Evolutionary conservation across 1,284 basidiomycete genomes (phyloP).

Genomic region (Microstroma glucosiphilum): DNA sequence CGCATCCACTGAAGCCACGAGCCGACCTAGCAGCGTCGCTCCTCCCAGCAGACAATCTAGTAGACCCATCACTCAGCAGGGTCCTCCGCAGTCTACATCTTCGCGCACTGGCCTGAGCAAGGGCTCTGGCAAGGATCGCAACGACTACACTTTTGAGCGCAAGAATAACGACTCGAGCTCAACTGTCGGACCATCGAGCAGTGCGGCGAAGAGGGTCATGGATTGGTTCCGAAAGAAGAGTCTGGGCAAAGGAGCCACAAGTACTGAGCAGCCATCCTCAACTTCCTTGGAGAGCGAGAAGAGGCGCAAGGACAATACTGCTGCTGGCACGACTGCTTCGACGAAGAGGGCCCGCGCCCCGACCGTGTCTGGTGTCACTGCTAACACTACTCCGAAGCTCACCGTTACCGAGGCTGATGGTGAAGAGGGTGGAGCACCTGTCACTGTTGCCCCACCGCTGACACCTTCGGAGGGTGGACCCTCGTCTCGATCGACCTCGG

Average conservation of each 20-base stretch:
- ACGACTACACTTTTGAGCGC: constrained; percentile 22
- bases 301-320: constrained; percentile 10
- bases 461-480: background rate
- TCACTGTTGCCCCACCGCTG: too few relatives aligned
- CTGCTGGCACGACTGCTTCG: constrained; percentile 13
- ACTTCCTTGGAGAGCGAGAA: constrained; percentile 27
- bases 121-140: background rate
- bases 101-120: background rate
- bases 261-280: constrained; percentile 39
- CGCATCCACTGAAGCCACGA: constrained; percentile 4
- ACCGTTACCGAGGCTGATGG: constrained; percentile 21
- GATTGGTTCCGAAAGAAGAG: constrained; percentile 61
- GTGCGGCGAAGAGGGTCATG: constrained; percentile 61
- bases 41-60: background rate
- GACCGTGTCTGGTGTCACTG: background rate
- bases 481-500: background rate
- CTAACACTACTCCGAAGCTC: constrained; percentile 14
- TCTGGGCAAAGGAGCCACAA: constrained; percentile 49
- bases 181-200: constrained; percentile 52
- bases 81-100: background rate
- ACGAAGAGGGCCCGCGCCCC: background rate
- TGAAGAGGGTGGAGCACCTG: background rate
- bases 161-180: constrained; percentile 30
- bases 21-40: background rate
- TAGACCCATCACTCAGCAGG: background rate